Conservation (phyloP, 306 rosid species). For the Cicer arietinum region DNA sequence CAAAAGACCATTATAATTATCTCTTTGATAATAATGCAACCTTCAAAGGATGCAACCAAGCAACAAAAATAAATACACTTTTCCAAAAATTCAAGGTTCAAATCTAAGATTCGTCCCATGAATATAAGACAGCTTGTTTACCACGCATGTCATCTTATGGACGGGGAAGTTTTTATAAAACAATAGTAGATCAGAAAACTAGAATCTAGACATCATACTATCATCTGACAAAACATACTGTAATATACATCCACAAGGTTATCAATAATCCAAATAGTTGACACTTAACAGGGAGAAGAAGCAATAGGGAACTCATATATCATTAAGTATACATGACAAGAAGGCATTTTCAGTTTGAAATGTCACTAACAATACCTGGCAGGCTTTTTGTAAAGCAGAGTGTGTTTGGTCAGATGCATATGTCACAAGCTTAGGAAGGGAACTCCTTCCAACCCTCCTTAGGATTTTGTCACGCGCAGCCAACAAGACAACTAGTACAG, state of each 20-base stretch:
- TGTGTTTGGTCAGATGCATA: constrained; percentile 96
- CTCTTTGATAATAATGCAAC: constrained; percentile 2
- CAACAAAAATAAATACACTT: background rate
- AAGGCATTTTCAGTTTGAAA: constrained; percentile 26
- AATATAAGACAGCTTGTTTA: background rate
- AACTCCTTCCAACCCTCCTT: constrained; percentile 59
- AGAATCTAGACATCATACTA: constrained; percentile 19
- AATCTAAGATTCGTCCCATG: background rate
- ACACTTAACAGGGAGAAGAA: constrained; percentile 9
- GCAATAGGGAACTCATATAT: constrained; percentile 18
- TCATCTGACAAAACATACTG: background rate
- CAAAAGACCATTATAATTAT: constrained; percentile 27
- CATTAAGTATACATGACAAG: constrained; percentile 7
- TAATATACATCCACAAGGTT: constrained; percentile 7
- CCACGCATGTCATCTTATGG: constrained; percentile 11
- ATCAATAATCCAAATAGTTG: background rate
- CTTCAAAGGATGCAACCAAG: constrained; percentile 27
- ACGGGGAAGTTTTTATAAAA: background rate
- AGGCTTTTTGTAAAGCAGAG: constrained; percentile 78
- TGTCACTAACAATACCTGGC: constrained; percentile 68
- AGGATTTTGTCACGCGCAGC: constrained; percentile 88
- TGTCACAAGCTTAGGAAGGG: constrained; percentile 76
- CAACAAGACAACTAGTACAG: constrained; percentile 83
- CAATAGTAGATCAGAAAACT: background rate
- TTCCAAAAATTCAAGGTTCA: constrained; percentile 22